These are phyloP conservation scores for Hypholoma sublateritium DNA, from an alignment of 768 basidiomycete genomes.

Conservation along the genomic window DNA sequence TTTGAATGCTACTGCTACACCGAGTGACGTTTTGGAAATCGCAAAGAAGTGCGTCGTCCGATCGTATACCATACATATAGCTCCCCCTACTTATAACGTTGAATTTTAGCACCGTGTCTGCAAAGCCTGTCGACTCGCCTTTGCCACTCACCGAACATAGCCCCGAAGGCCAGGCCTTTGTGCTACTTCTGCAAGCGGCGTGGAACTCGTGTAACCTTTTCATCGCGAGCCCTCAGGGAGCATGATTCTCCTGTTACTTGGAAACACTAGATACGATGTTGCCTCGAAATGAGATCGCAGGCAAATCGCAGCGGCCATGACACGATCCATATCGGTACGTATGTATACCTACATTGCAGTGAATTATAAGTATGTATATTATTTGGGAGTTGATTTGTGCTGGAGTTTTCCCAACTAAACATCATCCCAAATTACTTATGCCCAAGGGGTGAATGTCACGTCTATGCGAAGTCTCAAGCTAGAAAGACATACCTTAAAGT, in stretches of 20 bases:
- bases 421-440: no score
- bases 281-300: no score
- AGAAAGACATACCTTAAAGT: no score
- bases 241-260: not conserved
- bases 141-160: constrained; percentile 35
- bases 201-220: constrained; percentile 20
- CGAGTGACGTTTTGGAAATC: constrained; percentile 41
- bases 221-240: not conserved
- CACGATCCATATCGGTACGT: no score
- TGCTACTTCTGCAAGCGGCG: constrained; percentile 52
- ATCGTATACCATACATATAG: not conserved
- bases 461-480: no score
- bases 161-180: constrained; percentile 64
- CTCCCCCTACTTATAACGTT: not conserved
- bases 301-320: no score
- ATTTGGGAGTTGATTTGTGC: no score
- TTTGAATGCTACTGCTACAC: constrained; percentile 27
- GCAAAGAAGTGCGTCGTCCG: constrained; percentile 32
- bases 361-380: no score
- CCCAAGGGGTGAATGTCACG: no score
- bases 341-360: no score
- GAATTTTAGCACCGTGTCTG: constrained; percentile 33
- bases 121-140: constrained; percentile 34
- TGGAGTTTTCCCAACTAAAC: no score
- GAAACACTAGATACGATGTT: no score